These are phyloP conservation scores for Sugiyamaella boreocaroliniensis DNA, from an alignment of 805 yeast species.

Conservation along the genomic window DNA sequence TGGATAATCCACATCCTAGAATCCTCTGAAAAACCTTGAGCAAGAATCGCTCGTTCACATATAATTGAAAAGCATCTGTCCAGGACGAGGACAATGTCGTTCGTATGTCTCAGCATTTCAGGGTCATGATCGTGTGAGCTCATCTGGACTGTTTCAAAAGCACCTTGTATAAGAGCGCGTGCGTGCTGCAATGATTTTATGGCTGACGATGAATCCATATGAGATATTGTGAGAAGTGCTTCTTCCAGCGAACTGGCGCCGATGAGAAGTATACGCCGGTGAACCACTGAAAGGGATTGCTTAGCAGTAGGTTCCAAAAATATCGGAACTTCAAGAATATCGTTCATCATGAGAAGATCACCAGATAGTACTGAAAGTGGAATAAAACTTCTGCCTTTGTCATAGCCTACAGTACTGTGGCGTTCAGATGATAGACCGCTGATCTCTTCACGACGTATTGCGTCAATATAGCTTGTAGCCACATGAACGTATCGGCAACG, in stretches of 20 bases:
- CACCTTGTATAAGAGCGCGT: slow-evolving; percentile 2
- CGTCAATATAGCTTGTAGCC: too few species aligned
- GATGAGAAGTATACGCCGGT: slow-evolving; percentile 13
- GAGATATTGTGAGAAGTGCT: slow-evolving; percentile 5
- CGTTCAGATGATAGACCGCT: background rate
- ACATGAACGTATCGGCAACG: background rate
- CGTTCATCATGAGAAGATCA: background rate
- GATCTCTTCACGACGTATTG: too few species aligned
- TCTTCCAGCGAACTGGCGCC: slow-evolving; percentile 10
- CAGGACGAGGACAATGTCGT: slow-evolving; percentile 7
- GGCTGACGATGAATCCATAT: slow-evolving; percentile 7
- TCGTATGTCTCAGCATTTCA: background rate
- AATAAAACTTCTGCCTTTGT: too few species aligned
- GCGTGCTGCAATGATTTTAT: background rate
- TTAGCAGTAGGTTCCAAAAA: slow-evolving; percentile 7
- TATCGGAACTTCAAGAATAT: slow-evolving; percentile 4
- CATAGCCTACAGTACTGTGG: background rate
- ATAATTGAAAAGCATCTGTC: slow-evolving; percentile 10
- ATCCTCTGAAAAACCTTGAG: slow-evolving; percentile 12
- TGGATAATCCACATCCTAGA: slow-evolving; percentile 18
- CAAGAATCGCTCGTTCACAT: slow-evolving; percentile 6
- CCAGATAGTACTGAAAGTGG: background rate
- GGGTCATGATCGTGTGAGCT: background rate
- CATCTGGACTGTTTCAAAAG: background rate
- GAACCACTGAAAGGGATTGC: slow-evolving; percentile 5